Conservation (phyloP, 1,139 yeast genomes). For the Citeromyces hawaiiensis region DNA sequence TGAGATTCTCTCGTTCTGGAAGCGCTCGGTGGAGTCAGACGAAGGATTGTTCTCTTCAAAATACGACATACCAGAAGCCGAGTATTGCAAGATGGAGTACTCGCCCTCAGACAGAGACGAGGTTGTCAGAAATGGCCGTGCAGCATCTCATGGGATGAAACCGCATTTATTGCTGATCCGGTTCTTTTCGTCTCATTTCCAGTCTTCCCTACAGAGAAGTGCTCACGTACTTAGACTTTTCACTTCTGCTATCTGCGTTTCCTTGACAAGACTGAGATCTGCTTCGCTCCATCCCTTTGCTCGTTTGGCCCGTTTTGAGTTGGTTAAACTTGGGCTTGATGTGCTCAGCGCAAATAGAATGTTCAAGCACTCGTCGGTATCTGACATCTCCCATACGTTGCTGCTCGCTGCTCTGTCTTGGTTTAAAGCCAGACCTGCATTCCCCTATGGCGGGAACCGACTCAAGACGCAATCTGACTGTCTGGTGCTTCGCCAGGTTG, state of each 20-base stretch:
- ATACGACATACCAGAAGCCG: constrained; percentile 49
- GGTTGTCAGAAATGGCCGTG: constrained; percentile 37
- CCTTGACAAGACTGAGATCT: constrained; percentile 35
- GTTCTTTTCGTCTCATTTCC: constrained; percentile 69
- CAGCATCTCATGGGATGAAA: constrained; percentile 39
- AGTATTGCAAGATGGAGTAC: constrained; percentile 72
- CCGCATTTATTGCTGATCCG: constrained; percentile 63
- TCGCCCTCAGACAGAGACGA: constrained; percentile 65
- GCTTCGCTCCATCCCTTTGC: constrained; percentile 83
- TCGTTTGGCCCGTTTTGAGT: constrained; percentile 60
- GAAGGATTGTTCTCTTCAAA: constrained; percentile 57
- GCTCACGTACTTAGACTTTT: constrained; percentile 58
- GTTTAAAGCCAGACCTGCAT: constrained; percentile 52
- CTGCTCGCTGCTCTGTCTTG: constrained; percentile 64
- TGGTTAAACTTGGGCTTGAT: constrained; percentile 56
- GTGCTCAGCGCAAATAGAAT: constrained; percentile 43
- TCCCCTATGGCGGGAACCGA: constrained; percentile 80
- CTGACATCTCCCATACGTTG: constrained; percentile 34
- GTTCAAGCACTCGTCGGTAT: constrained; percentile 31
- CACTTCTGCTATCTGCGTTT: constrained; percentile 45
- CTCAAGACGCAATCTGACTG: constrained; percentile 62
- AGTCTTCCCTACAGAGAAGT: constrained; percentile 67
- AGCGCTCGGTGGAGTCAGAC: constrained; percentile 40
- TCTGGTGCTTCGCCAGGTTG: constrained; percentile 40
- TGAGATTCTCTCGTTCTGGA: constrained; percentile 62